phyloP scores from a whole-genome alignment of 2,329 filamentous ascomycete species.

The Fusarium hainanense region DNA sequence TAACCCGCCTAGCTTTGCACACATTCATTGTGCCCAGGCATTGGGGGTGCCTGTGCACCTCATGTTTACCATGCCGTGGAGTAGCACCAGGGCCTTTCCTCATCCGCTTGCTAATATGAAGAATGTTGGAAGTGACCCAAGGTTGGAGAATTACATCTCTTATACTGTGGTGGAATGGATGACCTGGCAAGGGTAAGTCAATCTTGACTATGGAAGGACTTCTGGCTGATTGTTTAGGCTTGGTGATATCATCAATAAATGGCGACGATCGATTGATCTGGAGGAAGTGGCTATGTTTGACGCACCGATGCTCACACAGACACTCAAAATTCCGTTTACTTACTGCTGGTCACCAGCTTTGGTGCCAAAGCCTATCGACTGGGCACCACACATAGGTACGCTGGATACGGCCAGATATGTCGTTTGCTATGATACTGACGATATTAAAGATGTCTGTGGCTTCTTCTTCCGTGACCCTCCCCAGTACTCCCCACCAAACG shows the following conservation, averaged over 20 bases:
- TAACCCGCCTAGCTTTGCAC: constrained; percentile 62
- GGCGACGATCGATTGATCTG: constrained; percentile 24
- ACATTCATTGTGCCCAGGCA: constrained; percentile 60
- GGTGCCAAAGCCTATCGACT: neutral
- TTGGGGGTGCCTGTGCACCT: constrained; percentile 59
- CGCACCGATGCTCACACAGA: constrained; percentile 49
- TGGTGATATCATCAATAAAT: constrained; percentile 37
- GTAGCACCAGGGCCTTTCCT: constrained; percentile 76
- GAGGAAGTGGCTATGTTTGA: constrained; percentile 74
- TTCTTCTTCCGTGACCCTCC: neutral
- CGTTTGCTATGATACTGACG: no score
- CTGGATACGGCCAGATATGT: no score
- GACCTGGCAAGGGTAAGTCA: constrained; percentile 73
- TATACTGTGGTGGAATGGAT: constrained; percentile 80
- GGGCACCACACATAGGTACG: neutral
- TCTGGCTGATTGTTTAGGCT: neutral
- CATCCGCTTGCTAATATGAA: constrained; percentile 79
- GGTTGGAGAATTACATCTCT: constrained; percentile 73
- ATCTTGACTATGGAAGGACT: accelerated
- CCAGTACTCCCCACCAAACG: neutral
- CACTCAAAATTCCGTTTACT: neutral
- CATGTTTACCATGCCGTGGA: constrained; percentile 77
- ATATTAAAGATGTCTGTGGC: neutral
- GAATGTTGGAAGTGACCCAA: constrained; percentile 50
- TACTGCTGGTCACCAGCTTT: constrained; percentile 3